Conservation (phyloP, 768 basidiomycete species). For the Russula virescens region DNA sequence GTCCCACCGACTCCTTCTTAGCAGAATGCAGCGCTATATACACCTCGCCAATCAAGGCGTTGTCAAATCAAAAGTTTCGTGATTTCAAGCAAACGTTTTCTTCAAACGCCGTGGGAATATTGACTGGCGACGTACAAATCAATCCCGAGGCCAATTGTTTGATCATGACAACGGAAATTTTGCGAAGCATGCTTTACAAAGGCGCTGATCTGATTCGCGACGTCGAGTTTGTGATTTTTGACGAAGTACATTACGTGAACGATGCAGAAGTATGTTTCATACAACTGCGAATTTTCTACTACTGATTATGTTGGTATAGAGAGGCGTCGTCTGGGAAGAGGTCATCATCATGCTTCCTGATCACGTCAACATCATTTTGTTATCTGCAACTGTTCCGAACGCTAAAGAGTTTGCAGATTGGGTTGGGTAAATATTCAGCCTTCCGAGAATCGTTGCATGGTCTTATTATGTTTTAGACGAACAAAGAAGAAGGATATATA, state of each 20-base stretch:
- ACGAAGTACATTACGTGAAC: constrained; percentile 99
- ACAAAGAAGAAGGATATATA: constrained; percentile 99
- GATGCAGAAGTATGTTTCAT: constrained; percentile 76
- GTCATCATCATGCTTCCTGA: constrained; percentile 99
- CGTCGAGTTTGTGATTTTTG: constrained; percentile 99
- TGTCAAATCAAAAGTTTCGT: constrained; percentile 98
- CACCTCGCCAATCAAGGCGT: constrained; percentile 96
- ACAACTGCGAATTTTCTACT: background rate
- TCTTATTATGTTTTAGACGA: constrained; percentile 47
- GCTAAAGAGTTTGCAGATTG: constrained; percentile 98
- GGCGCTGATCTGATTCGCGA: constrained; percentile 98
- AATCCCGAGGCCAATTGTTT: constrained; percentile 96
- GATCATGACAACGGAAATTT: constrained; percentile 97
- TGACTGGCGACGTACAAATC: constrained; percentile 98
- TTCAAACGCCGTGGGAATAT: constrained; percentile 84
- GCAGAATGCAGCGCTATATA: constrained; percentile 75
- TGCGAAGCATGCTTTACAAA: constrained; percentile 97
- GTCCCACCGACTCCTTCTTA: background rate
- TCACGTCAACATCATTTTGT: constrained; percentile 93
- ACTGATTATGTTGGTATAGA: constrained; percentile 40
- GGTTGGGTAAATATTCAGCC: constrained; percentile 75
- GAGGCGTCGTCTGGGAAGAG: constrained; percentile 99
- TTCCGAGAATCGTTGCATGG: background rate
- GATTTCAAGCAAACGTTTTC: constrained; percentile 98
- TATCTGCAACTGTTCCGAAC: constrained; percentile 97